Evolutionary conservation across 306 rosid genomes (phyloP).

Genomic region (peach (Prunus persica)): Prunus_persica_NCBIv2 NC_034011.1:22870001-22870500

Average conservation of each 20-base stretch:
- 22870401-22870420: constrained; percentile 56
- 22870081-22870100: neutral
- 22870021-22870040: neutral
- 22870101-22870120: neutral
- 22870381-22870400: constrained; percentile 57
- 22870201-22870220: neutral
- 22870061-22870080: neutral
- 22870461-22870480: constrained; percentile 73
- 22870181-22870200: too few species aligned
- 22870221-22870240: constrained; percentile 45
- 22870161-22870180: neutral
- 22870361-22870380: constrained; percentile 44
- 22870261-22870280: constrained; percentile 92
- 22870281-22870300: constrained; percentile 76
- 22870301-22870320: constrained; percentile 63
- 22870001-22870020: neutral
- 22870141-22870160: too few species aligned
- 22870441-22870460: constrained; percentile 83
- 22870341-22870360: constrained; percentile 40
- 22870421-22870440: constrained; percentile 92
- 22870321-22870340: constrained; percentile 47
- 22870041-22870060: neutral
- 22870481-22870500: constrained; percentile 59
- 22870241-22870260: constrained; percentile 90
- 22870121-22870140: too few species aligned